Base-by-base conservation (phyloP, 164 flowering plant species). In the Macadamia tetraphylla region DNA sequence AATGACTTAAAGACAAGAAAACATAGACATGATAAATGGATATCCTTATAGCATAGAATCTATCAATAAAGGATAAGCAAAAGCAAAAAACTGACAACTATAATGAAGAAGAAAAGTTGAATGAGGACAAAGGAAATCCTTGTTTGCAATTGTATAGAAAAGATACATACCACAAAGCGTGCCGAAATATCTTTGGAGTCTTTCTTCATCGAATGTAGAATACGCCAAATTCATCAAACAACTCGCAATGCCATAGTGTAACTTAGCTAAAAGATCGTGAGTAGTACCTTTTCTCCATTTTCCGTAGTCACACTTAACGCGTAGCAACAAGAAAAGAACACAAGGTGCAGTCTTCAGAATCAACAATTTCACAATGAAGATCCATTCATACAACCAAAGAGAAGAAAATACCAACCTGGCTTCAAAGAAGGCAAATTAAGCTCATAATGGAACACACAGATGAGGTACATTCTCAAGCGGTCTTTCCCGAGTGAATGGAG, bases 371-470 rank as follows among this genome's bases (percentile, higher is more conserved):
- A 23, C 23, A 23, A 23, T 23, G 23, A 23, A 23, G 23, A 23
- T 23, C 23, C 23, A 23, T 23, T 23, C 23, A 23, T 23, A 23
- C 23, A 23, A 23, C 23, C 23, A 23, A 23, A 23, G 23, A 23
- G 23, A 23, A 23, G 48, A 52, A 58, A 55, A 46, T 1, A 58
- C 71, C 69, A 11, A 87, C 92, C 89, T 23, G 87, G 92, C 88
- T 66, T 89, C 90, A 56, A 92, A 89, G 23, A 77, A 89, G 76
- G 72, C 92, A 89, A 67, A 86, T 71, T 32, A 86, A 75, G 72
- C 81, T 83, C 88, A 85, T 82, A n/a, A 76, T 77, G 67, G 79
- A 64, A 58, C 80, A 79, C 13, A 83, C 51, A 15, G 74, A 67
- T 10, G 81, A 49, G 13, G 66, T 58, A 67, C 76, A 77, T 72